Conservation (phyloP, 106 monocot species). For the Apostasia shenzhenica region DNA sequence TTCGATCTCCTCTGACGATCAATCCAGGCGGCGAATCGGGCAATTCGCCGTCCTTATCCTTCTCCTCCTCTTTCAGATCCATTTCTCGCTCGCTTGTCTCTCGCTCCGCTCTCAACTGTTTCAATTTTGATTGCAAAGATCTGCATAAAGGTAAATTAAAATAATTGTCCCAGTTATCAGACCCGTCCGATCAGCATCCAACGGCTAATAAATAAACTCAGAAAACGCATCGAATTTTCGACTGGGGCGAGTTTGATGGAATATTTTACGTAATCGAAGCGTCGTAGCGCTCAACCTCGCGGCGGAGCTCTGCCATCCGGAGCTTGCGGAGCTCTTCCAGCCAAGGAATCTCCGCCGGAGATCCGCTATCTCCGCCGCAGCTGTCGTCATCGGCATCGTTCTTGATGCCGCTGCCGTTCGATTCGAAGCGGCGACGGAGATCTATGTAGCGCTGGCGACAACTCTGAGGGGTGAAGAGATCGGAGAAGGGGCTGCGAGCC, state of each 20-base stretch:
- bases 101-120: constrained; percentile 42
- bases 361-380: constrained; percentile 1
- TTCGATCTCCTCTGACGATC: constrained; percentile 7
- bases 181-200: constrained; percentile 41
- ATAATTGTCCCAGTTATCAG: background rate
- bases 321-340: constrained; percentile 79
- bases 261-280: constrained; percentile 67
- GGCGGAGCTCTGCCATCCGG: constrained; percentile 91
- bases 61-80: constrained; percentile 17
- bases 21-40: constrained; percentile 11
- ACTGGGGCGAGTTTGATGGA: background rate
- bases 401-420: constrained; percentile 1
- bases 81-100: constrained; percentile 21
- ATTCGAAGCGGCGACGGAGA: constrained; percentile 60
- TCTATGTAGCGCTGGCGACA: constrained; percentile 42
- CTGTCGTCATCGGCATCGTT: background rate
- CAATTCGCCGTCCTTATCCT: constrained; percentile 9
- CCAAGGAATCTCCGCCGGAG: constrained; percentile 27
- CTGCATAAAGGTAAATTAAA: constrained; percentile 27
- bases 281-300: constrained; percentile 69
- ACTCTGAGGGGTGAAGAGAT: constrained; percentile 31
- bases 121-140: constrained; percentile 59
- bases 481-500: constrained; percentile 29
- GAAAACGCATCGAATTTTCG: background rate
- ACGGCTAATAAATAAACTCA: constrained; percentile 13